A percentile compares a stretch with the other conserved stretches of the same genome.
phyloP scores from a whole-genome alignment of 495 filamentous ascomycete genomes.

The Evernia prunastri region DNA sequence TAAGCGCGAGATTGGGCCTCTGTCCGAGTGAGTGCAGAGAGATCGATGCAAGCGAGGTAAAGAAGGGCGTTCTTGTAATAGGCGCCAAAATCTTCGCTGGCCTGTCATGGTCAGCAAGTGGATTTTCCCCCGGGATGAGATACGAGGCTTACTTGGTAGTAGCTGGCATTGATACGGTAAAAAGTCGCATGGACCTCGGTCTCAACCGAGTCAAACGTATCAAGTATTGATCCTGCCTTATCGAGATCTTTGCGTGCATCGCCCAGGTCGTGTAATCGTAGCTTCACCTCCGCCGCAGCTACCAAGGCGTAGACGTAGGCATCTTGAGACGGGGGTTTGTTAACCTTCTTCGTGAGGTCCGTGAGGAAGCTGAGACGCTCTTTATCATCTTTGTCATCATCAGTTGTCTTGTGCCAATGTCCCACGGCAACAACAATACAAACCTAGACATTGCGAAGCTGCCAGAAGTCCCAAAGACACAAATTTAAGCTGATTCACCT shows the following conservation, averaged over 20 bases:
- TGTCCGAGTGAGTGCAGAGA: conserved; percentile 58
- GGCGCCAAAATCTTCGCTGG: conserved; percentile 81
- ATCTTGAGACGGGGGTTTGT: conserved; percentile 90
- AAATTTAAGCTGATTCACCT: conserved; percentile 98
- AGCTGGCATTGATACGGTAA: conserved; percentile 91
- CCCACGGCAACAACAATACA: background rate
- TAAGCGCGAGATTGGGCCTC: conserved; percentile 81
- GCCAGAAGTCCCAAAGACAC: conserved; percentile 83
- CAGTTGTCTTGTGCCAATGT: background rate
- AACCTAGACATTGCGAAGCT: conserved; percentile 80
- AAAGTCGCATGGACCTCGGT: conserved; percentile 93
- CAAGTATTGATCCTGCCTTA: conserved; percentile 76
- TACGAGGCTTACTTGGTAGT: conserved; percentile 55
- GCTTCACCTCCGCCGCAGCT: conserved; percentile 82
- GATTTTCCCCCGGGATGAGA: conserved; percentile 27
- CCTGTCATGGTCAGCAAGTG: conserved; percentile 14
- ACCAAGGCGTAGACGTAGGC: conserved; percentile 91
- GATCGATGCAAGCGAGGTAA: conserved; percentile 93
- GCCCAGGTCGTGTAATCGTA: conserved; percentile 66
- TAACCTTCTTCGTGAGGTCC: conserved; percentile 76
- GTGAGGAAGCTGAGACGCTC: conserved; percentile 85
- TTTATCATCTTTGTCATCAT: conserved; percentile 58
- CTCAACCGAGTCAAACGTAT: conserved; percentile 91
- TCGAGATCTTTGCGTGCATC: conserved; percentile 81
- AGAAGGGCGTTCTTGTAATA: conserved; percentile 98